Evolutionary conservation across 331 rosid species (phyloP), one percentile per base, ranked within the genome.

Genomic region (Phaseolus coccineus): DNA sequence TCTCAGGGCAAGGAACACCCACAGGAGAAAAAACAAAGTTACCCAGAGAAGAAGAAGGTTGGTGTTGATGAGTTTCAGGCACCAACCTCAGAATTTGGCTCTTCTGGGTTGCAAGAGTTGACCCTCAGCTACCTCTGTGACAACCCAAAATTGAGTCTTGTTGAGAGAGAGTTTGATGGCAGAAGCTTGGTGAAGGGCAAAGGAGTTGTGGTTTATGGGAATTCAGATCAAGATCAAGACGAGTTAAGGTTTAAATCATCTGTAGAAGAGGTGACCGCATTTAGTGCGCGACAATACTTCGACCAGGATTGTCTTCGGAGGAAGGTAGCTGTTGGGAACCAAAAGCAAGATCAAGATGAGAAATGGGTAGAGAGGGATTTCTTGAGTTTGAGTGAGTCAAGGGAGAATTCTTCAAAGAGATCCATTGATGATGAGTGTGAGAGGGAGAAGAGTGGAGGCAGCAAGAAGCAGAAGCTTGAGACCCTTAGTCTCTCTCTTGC

Each of bases 301-400:
- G 25, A 31, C 31, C 68, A 61, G 4, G 68, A 61, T 61, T 61
- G 42, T 11, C 10, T 61, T 2, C 68, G 4, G 7, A 61, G 12
- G 42, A 58, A 30, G 37, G 5, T 58, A 12, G 8, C 16, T 28
- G 19, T 27, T 0, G 69, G 69, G 37, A 63, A 63, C 47, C 69
- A 63, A 33, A 63, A 33, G 0, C 42, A 63, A 15, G 69, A 63
- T 63, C 69, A 16, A 22, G 52, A 80, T 82, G 91, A 80, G 30
- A 89, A 91, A 71, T 93, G 97, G 96, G 90, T 91, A 1, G 97
- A 91, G 82, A 88, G 94, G 31, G 97, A 93, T 81, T 93, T 93
- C 73, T 79, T 91, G 47, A 91, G 85, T 86, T 66, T 91, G 87
- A 87, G 89, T 71, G 90, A 85, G 31, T 68, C 69, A 27, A 78